Evolutionary conservation across 2,329 filamentous ascomycete species (phyloP).

Genomic region (Claviceps arundinis): DNA sequence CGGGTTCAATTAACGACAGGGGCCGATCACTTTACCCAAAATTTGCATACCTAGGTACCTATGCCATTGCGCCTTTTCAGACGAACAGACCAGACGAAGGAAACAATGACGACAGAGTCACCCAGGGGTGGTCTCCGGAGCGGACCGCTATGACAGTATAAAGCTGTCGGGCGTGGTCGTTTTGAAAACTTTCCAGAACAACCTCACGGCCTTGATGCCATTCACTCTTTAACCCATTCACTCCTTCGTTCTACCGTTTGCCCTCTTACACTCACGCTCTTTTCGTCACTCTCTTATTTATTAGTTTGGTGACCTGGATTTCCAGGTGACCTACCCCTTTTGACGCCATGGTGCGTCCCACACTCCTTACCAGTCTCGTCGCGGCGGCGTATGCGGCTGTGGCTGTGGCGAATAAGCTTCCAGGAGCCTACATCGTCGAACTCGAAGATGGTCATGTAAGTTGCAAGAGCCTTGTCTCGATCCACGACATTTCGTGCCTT

Average conservation of each 20-base stretch:
- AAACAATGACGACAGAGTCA: not conserved
- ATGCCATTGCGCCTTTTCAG: not conserved
- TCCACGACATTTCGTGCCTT: not conserved
- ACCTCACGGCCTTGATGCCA: not conserved
- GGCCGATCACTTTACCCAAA: not conserved
- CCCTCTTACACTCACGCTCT: not conserved
- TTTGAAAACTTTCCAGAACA: too few relatives aligned
- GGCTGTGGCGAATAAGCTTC: slow-evolving; percentile 19
- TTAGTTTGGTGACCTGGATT: not conserved
- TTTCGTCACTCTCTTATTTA: not conserved
- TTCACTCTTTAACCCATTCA: not conserved
- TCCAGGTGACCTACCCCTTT: not conserved
- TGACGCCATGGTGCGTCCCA: slow-evolving; percentile 6
- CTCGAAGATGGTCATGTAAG: slow-evolving; percentile 35
- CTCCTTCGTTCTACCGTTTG: not conserved
- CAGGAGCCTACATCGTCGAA: slow-evolving; percentile 40
- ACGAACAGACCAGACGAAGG: not conserved
- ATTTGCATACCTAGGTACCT: not conserved
- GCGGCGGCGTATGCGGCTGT: slow-evolving; percentile 16
- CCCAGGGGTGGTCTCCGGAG: not conserved
- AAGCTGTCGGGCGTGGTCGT: not conserved
- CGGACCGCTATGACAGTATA: not conserved
- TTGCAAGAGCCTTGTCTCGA: not conserved
- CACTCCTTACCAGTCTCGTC: slow-evolving; percentile 7
- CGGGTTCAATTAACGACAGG: not conserved